phyloP scores from a whole-genome alignment of 345 rosid species.

The Murraya koenigii region DNA sequence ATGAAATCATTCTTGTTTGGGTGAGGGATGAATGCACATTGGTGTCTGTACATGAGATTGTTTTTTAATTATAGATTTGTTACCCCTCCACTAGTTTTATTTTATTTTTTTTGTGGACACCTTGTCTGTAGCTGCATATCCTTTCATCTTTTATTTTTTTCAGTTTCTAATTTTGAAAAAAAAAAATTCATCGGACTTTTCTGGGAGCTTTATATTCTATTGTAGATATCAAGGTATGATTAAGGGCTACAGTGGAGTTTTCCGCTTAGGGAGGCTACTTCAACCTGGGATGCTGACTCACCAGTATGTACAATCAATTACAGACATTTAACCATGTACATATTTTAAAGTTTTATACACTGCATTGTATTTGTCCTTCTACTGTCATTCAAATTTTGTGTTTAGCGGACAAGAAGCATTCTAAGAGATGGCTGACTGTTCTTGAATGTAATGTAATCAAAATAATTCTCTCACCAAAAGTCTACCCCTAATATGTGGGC shows the following conservation, averaged over 20 bases:
- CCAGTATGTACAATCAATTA: slow-evolving; percentile 48
- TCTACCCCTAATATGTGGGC: background rate
- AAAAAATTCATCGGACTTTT: background rate
- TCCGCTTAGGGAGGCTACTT: slow-evolving; percentile 98
- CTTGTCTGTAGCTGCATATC: background rate
- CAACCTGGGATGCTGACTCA: slow-evolving; percentile 97
- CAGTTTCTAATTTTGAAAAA: background rate
- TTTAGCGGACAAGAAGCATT: background rate
- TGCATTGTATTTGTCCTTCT: background rate
- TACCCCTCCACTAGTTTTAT: background rate
- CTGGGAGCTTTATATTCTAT: slow-evolving; percentile 12
- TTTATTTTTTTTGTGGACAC: background rate
- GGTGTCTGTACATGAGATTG: background rate
- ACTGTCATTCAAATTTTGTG: background rate
- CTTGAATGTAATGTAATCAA: background rate
- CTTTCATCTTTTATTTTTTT: background rate
- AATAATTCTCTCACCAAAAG: background rate
- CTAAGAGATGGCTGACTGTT: background rate
- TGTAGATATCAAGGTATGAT: slow-evolving; percentile 90
- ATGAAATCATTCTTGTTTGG: background rate
- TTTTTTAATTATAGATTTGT: background rate
- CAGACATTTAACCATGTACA: background rate
- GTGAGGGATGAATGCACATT: background rate
- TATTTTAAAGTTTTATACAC: background rate
- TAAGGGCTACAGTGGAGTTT: slow-evolving; percentile 89